Percentiles rank a stretch among this genome's conserved stretches.
Evolutionary conservation across 1,139 yeast genomes (phyloP).

Genomic region (Yamadazyma atlantica): DNA sequence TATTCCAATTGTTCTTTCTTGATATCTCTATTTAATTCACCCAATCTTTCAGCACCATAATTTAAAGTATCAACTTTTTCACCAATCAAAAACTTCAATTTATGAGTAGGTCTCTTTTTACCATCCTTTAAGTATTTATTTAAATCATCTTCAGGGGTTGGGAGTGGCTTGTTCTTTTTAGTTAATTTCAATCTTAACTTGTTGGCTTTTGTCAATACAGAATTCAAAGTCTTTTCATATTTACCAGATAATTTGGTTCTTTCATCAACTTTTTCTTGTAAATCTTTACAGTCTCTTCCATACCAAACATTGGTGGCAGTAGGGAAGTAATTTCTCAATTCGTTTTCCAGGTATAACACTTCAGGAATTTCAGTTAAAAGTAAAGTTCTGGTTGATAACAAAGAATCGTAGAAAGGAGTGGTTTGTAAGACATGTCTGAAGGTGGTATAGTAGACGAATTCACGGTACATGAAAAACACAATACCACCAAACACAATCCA

Average conservation of each 20-base stretch:
- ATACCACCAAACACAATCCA: conserved; percentile 65
- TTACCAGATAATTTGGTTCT: conserved; percentile 53
- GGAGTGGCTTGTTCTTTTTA: conserved; percentile 53
- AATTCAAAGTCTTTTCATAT: conserved; percentile 61
- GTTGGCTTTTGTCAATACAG: conserved; percentile 55
- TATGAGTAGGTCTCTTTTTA: conserved; percentile 70
- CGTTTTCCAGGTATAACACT: conserved; percentile 47
- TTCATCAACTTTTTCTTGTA: conserved; percentile 53
- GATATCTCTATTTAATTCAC: conserved; percentile 67
- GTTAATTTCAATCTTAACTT: conserved; percentile 54
- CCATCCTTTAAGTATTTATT: conserved; percentile 52
- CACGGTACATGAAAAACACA: conserved; percentile 66
- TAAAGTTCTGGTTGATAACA: conserved; percentile 65
- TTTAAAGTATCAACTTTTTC: conserved; percentile 83
- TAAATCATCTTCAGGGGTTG: conserved; percentile 60
- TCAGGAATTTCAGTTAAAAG: conserved; percentile 63
- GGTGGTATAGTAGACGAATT: conserved; percentile 64
- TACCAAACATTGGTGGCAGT: conserved; percentile 60
- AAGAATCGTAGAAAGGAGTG: conserved; percentile 68
- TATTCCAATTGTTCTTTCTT: conserved; percentile 53
- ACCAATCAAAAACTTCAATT: conserved; percentile 59
- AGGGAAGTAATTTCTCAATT: conserved; percentile 58
- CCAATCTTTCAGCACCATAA: conserved; percentile 64
- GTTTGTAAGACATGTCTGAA: conserved; percentile 68
- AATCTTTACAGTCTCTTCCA: conserved; percentile 57